A percentile compares a stretch with the other conserved stretches of the same genome.
Evolutionary conservation across 2,329 filamentous ascomycete genomes (phyloP).

Genomic region (Juglanconis oblonga): DNA sequence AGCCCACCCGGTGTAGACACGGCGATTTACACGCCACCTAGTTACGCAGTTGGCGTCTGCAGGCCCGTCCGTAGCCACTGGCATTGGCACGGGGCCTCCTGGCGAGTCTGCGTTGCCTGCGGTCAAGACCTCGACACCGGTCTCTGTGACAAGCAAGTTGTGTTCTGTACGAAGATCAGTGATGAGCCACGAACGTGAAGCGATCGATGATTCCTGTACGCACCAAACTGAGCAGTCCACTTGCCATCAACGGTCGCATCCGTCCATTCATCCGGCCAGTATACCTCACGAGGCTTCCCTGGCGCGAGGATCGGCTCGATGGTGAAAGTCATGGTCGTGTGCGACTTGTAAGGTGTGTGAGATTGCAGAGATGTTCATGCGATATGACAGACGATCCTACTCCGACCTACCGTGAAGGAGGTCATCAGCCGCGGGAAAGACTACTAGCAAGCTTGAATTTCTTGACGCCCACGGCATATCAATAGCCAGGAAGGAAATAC

Average conservation of each 20-base stretch:
- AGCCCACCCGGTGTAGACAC: neutral
- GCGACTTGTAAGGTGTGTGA: no score
- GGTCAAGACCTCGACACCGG: slow-evolving; percentile 78
- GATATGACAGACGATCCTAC: no score
- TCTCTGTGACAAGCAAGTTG: slow-evolving; percentile 77
- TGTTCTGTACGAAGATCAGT: slow-evolving; percentile 56
- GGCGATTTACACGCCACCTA: neutral
- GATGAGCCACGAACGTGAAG: neutral
- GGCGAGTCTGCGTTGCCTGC: slow-evolving; percentile 70
- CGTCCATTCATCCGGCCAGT: slow-evolving; percentile 99
- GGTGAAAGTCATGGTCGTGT: slow-evolving; percentile 78
- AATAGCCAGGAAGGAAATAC: no score
- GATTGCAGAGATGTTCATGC: no score
- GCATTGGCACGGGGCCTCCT: slow-evolving; percentile 68
- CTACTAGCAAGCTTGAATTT: no score
- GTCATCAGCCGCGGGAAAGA: no score
- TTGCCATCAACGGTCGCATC: slow-evolving; percentile 88
- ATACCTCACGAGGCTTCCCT: slow-evolving; percentile 43
- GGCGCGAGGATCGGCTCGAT: slow-evolving; percentile 99
- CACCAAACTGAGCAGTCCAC: slow-evolving; percentile 86
- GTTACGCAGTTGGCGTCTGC: neutral
- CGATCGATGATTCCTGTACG: neutral
- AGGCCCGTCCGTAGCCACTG: slow-evolving; percentile 3
- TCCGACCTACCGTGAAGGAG: no score
- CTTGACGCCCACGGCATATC: no score